phyloP scores from a whole-genome alignment of 345 rosid genomes.

The Zanthoxylum bungeanum region DNA sequence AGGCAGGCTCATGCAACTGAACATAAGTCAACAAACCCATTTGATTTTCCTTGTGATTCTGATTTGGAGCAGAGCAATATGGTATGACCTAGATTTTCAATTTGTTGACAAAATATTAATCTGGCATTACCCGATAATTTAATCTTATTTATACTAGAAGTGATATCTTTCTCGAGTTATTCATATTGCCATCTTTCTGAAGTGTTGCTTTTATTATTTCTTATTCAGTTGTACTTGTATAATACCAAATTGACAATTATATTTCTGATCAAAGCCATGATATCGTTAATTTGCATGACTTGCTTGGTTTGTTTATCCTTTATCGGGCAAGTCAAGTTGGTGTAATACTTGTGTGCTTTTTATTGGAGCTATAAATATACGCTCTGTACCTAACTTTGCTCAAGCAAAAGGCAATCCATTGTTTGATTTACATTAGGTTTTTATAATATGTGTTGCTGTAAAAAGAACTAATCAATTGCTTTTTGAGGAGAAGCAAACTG shows the following conservation, averaged over 20 bases:
- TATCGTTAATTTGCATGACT: neutral
- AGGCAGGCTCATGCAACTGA: conserved; percentile 31
- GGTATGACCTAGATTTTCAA: conserved; percentile 43
- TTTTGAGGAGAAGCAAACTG: neutral
- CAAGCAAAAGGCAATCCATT: neutral
- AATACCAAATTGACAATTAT: neutral
- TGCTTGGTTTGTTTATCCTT: neutral
- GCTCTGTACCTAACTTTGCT: neutral
- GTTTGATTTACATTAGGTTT: neutral
- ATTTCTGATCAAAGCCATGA: neutral
- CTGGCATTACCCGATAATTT: neutral
- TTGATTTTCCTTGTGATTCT: conserved; percentile 82
- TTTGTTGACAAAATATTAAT: neutral
- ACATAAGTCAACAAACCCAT: conserved; percentile 76
- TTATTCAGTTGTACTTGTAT: neutral
- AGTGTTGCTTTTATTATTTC: neutral
- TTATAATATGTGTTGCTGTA: neutral
- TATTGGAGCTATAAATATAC: neutral
- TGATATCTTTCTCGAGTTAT: neutral
- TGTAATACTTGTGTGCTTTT: neutral
- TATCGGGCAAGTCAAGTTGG: neutral
- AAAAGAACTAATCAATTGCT: neutral
- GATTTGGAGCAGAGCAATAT: conserved; percentile 49
- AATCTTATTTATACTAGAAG: neutral
- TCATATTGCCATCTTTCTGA: neutral